Evolutionary conservation across 306 rosid genomes (phyloP), one percentile per base, ranked within the genome.

Genomic region (Begonia peltatifolia): DNA sequence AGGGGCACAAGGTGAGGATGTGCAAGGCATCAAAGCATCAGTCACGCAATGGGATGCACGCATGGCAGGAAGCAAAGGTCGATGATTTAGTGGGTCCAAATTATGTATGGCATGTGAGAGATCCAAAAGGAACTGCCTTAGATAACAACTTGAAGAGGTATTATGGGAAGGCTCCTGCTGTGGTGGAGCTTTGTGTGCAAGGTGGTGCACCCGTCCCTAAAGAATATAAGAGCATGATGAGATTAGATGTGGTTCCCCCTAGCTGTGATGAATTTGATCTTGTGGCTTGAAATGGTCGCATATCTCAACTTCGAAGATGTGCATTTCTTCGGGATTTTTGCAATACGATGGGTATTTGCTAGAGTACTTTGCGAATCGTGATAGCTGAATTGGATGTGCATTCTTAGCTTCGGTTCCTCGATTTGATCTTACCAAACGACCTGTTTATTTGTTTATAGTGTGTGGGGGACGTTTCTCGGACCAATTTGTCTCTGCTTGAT

Each of bases 141-240:
- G 74, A 72, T 56, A 83, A 87, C 79, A 81, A 76, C 68, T 64
- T 84, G 53, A 87, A 87, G 76, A 78, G 96, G 67, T 87, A 65
- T 70, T 80, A 87, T 43, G 96, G 96, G 46, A 87, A 87, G 71
- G 84, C 93, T 63, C 94, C 96, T 0, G 94, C 94, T 57, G 83
- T 83, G 52, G 96, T 83, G 38, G 96, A 87, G 73, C 68, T 87
- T 14, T 87, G 94, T 57, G 87, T 83, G 51, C 90, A 78, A 60
- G 87, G 78, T 14, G 90, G 90, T 22, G 87, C 94, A 66, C 79
- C 76, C 4, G 48, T 80, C 71, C 94, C 94, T 9, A 62, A 78
- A 61, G 74, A 63, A 35, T 76, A 80, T 58, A 74, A 65, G 56
- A 83, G 90, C 65, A 80, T 87, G 90, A 81, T 87, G 96, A 76